phyloP scores from a whole-genome alignment of 1,139 yeast species.

The Suhomyces terraborum region DNA sequence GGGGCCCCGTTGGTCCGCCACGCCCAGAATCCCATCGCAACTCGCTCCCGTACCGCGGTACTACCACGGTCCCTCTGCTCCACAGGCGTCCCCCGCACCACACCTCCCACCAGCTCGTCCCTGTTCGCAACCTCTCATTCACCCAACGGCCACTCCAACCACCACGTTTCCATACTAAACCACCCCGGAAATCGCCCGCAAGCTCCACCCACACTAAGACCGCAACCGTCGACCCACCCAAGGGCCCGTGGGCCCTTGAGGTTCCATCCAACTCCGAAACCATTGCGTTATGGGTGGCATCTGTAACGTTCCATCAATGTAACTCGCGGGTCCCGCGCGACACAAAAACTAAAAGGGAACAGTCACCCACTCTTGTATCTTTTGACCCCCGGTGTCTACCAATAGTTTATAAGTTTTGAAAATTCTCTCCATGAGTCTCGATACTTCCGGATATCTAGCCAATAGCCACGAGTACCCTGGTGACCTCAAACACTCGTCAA shows the following conservation, averaged over 20 bases:
- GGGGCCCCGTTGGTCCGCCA: too few relatives aligned
- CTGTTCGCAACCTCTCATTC: too few relatives aligned
- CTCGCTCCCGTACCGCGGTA: too few relatives aligned
- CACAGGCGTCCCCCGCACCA: too few relatives aligned
- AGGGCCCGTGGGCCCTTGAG: too few relatives aligned
- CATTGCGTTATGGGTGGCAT: neutral
- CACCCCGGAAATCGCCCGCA: neutral
- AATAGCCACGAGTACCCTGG: neutral
- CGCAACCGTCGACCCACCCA: too few relatives aligned
- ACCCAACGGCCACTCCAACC: too few relatives aligned
- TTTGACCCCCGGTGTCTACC: neutral
- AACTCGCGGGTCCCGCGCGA: neutral
- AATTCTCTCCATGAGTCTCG: conserved; percentile 10
- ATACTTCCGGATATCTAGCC: conserved; percentile 3
- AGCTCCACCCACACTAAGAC: conserved; percentile 5
- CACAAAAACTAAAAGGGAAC: conserved; percentile 9
- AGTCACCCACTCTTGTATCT: conserved; percentile 4
- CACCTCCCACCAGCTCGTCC: too few relatives aligned
- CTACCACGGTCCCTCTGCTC: too few relatives aligned
- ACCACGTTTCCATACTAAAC: too few relatives aligned
- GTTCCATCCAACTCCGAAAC: conserved; percentile 3
- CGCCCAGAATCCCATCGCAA: too few relatives aligned
- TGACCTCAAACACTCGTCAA: neutral
- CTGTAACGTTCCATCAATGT: conserved; percentile 11
- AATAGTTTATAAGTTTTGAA: conserved; percentile 1